phyloP scores from a whole-genome alignment of 2,329 filamentous ascomycete species.

The Apiospora kogelbergensis region DNA sequence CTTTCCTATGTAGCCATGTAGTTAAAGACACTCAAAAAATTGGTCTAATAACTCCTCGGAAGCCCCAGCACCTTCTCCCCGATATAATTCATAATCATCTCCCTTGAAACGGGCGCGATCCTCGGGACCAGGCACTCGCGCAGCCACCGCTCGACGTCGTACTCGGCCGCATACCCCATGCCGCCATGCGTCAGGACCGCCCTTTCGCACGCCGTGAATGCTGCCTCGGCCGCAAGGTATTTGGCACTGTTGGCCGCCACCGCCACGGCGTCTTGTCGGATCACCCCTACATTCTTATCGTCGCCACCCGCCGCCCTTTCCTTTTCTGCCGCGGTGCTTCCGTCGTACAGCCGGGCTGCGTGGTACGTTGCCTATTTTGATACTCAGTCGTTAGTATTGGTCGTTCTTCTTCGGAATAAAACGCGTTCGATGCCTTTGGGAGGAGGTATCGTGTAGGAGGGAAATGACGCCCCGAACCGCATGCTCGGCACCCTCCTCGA shows the following conservation, averaged over 20 bases:
- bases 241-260: conserved; percentile 70
- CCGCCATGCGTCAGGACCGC: conserved; percentile 60
- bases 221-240: conserved; percentile 66
- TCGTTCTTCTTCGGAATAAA: too few relatives aligned
- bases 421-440: too few relatives aligned
- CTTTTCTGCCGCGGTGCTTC: conserved; percentile 26
- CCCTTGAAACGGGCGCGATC: conserved; percentile 64
- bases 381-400: too few relatives aligned
- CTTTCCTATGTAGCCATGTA: background rate
- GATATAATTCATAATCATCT: conserved; percentile 78
- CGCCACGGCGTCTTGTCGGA: conserved; percentile 56
- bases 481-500: too few relatives aligned
- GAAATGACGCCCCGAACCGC: too few relatives aligned
- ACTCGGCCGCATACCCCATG: conserved; percentile 66
- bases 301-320: conserved; percentile 38
- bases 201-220: conserved; percentile 61
- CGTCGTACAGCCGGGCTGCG: conserved; percentile 62
- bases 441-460: too few relatives aligned
- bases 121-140: conserved; percentile 65
- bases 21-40: too few relatives aligned
- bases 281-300: conserved; percentile 15
- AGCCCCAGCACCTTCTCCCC: conserved; percentile 66
- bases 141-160: conserved; percentile 65
- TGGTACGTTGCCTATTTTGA: conserved; percentile 58
- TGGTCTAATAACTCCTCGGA: conserved; percentile 55